Base-by-base conservation (phyloP, 2,329 filamentous ascomycete genomes). In the Cercospora nicotianae region DNA sequence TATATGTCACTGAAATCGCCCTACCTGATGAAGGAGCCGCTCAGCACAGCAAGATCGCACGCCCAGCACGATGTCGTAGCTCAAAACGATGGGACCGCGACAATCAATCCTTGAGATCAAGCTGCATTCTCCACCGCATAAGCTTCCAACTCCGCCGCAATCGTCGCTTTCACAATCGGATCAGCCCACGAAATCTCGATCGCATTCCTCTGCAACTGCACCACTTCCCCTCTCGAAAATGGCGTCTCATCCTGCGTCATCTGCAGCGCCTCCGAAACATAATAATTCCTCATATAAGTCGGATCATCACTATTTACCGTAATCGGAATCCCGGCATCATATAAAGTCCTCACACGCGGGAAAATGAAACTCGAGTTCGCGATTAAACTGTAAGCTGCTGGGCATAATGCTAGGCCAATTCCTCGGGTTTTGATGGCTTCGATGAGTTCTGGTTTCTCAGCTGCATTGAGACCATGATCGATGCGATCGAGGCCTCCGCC, bases 291-390 rank as follows among this genome's bases (percentile, higher is more conserved):
- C 77, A 85, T 82, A 63, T 84, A 83, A 3, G 82, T 81, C 12
- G 83, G 83, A 68, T 85, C 83, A 70, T 85, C 83, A 63, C 81
- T 83, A 64, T 82, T 82, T 67, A 85, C 81, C 60, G 80, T 81
- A 59, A 84, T 77, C 55, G 80, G 80, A n/a, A 85, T 79, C 0
- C 82, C 83, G 5, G 75, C 77, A 36, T 84, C 80, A 66, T 80
- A 77, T 23, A 84, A 77, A 51, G 72, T 78, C 18, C 79, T 77
- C 51, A 85, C 80, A 55, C 82, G 83, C 1, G 81, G 76, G 62
- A 84, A 83, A 3, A 82, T 70, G 20, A 67, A 66, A 1, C 79
- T 80, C 26, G 80, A 77, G 60, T 82, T 81, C 20, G 80, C 76
- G n/a, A 81, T 79, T 20, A 55, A n/a, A 39, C 79, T 78, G 68